phyloP scores from a whole-genome alignment of 352 stramenopile species.

The Phytophthora brassicae region DNA sequence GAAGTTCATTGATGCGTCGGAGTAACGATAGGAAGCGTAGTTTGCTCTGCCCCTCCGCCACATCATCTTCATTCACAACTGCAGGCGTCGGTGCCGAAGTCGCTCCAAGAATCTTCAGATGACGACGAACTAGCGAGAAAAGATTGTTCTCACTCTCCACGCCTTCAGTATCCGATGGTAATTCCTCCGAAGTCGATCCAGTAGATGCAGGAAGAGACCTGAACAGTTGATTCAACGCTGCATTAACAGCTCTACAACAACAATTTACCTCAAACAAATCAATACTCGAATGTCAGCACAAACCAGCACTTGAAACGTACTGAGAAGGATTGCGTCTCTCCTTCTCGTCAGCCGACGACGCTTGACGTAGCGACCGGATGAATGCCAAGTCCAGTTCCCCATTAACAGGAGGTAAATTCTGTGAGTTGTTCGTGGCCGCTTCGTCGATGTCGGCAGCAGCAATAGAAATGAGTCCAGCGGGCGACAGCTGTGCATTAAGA shows the following conservation, averaged over 20 bases:
- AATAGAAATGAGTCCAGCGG: slow-evolving; percentile 79
- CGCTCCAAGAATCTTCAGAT: slow-evolving; percentile 33
- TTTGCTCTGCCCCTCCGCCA: slow-evolving; percentile 50
- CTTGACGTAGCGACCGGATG: slow-evolving; percentile 54
- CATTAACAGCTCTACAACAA: slow-evolving; percentile 27
- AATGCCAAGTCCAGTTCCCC: slow-evolving; percentile 67
- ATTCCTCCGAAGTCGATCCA: slow-evolving; percentile 4
- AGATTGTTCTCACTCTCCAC: slow-evolving; percentile 32
- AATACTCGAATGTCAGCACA: not conserved
- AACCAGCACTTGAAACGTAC: slow-evolving; percentile 7
- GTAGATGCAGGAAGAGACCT: slow-evolving; percentile 15
- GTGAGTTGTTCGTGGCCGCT: slow-evolving; percentile 36
- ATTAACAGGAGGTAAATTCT: slow-evolving; percentile 35
- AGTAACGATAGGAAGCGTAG: slow-evolving; percentile 75
- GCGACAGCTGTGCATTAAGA: slow-evolving; percentile 62
- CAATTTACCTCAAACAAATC: not conserved
- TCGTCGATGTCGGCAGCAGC: slow-evolving; percentile 83
- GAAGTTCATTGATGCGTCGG: slow-evolving; percentile 81
- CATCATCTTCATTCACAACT: slow-evolving; percentile 17
- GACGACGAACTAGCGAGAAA: slow-evolving; percentile 35
- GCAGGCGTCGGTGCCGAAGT: slow-evolving; percentile 2
- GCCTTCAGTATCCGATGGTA: slow-evolving; percentile 8
- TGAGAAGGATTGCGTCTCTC: slow-evolving; percentile 1
- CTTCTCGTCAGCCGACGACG: slow-evolving; percentile 7
- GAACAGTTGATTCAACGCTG: slow-evolving; percentile 33